Evolutionary conservation across 352 stramenopile genomes (phyloP).

Genomic region (Phytophthora ramorum): DNA sequence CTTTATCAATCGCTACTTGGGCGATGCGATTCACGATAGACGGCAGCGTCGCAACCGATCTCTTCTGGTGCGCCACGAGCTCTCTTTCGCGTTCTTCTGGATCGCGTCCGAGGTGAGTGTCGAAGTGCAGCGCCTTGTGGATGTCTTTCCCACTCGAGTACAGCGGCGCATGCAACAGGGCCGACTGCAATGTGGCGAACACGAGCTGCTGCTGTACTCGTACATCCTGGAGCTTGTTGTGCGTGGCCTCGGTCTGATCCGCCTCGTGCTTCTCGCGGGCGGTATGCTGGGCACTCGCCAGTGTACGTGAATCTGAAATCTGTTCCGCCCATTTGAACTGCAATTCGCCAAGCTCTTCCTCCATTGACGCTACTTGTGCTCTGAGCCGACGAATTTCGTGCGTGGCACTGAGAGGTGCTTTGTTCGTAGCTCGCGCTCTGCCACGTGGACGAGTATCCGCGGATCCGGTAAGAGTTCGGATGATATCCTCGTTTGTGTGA

Average conservation of each 20-base stretch:
- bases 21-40: constrained; percentile 26
- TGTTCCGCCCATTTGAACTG: constrained; percentile 28
- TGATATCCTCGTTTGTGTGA: constrained; percentile 18
- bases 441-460: background rate
- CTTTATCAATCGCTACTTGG: constrained; percentile 29
- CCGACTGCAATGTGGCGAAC: constrained; percentile 42
- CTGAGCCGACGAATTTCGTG: constrained; percentile 38
- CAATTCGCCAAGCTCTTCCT: constrained; percentile 33
- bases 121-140: constrained; percentile 34
- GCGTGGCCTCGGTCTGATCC: constrained; percentile 16
- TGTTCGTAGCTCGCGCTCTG: constrained; percentile 18
- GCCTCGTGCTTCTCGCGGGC: constrained; percentile 31
- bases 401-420: constrained; percentile 18
- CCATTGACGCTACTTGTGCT: constrained; percentile 38
- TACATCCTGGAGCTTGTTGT: constrained; percentile 32
- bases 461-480: constrained; percentile 9
- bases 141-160: constrained; percentile 30
- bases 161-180: constrained; percentile 34
- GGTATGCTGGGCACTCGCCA: constrained; percentile 22
- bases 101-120: constrained; percentile 30
- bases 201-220: constrained; percentile 43
- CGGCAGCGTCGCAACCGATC: constrained; percentile 26
- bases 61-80: constrained; percentile 27
- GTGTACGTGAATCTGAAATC: constrained; percentile 26
- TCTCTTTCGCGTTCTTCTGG: constrained; percentile 11